Conservation (phyloP, 441 rosid species). For the Flueggea neowawraea region DNA sequence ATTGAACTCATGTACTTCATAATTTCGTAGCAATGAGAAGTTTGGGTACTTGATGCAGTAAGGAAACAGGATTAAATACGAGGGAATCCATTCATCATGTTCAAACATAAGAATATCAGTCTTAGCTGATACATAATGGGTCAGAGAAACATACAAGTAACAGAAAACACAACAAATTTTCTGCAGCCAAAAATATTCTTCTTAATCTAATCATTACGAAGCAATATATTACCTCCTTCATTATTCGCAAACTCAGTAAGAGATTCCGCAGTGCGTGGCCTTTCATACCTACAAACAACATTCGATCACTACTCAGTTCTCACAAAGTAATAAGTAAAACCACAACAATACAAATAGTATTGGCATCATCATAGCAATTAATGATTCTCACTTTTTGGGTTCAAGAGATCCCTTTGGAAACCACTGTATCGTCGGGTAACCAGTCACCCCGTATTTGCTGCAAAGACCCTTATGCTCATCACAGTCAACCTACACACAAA, state of each 20-base stretch:
- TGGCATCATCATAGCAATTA: background rate
- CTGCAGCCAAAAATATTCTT: no score
- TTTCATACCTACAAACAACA: conserved; percentile 62
- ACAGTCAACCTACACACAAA: conserved; percentile 78
- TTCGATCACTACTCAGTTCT: background rate
- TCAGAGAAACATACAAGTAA: no score
- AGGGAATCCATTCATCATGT: no score
- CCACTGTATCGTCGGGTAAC: conserved; percentile 94
- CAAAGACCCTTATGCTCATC: conserved; percentile 86
- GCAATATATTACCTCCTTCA: conserved; percentile 66
- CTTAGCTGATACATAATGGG: no score
- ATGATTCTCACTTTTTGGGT: conserved; percentile 65
- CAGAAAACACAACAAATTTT: no score
- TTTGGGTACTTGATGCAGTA: no score
- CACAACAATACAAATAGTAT: no score
- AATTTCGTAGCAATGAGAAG: no score
- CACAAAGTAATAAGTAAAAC: no score
- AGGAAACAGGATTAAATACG: no score
- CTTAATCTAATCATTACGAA: background rate
- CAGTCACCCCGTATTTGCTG: conserved; percentile 81
- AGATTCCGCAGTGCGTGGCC: conserved; percentile 78
- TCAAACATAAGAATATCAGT: no score
- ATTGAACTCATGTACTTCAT: no score
- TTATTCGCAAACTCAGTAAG: conserved; percentile 81
- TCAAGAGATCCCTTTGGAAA: conserved; percentile 95